Base-by-base conservation (phyloP, 106 monocot species). In the Platanthera zijinensis region DNA sequence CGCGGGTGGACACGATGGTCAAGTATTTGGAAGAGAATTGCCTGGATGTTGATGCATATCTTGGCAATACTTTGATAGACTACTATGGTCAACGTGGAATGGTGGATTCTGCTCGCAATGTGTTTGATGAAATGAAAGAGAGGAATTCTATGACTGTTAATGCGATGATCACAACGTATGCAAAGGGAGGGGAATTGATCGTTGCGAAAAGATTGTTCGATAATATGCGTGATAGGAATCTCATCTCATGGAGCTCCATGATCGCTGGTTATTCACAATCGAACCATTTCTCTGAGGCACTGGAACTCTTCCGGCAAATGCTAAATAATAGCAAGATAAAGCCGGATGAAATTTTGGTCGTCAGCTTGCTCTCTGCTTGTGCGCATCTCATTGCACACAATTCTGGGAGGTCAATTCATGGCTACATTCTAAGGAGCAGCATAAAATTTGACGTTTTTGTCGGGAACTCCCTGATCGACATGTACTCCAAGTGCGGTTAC, bases 61-160 rank as follows among this genome's bases (percentile, higher is more conserved):
- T 88, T 48, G 88, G 88, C 0, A 88, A 88, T 73, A 88, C 88
- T 22, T n/a, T 88, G 70, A 82, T 88, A 48, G 88, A 85, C 53
- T 84, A 82, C 71, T 85, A 82, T 52, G 82, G 88, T 11, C 46
- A 82, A 48, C 48, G 74, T 0, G 77, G 88, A 47, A 52, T 39
- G 0, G 69, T 83, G 68, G 79, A 72, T 15, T 73, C 56, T 1
- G 88, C 88, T 52, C 59, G 71, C 9, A 80, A 56, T 63, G 77
- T 88, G 11, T 84, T 85, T 39, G 63, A 28, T 28, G 54, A 77
- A 50, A 88, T 88, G 88, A 80, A 74, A 63, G 80, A 75, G 46
- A 82, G 52, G 77, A 88, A 88, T 69, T 72, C 72, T 8, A 77
- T 88, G 67, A 88, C 80, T 4, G 50, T 77, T 67, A 88, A 84